These are phyloP conservation scores for Martiniozyma asiatica DNA, from an alignment of 1,139 yeast species.

Conservation along the genomic window DNA sequence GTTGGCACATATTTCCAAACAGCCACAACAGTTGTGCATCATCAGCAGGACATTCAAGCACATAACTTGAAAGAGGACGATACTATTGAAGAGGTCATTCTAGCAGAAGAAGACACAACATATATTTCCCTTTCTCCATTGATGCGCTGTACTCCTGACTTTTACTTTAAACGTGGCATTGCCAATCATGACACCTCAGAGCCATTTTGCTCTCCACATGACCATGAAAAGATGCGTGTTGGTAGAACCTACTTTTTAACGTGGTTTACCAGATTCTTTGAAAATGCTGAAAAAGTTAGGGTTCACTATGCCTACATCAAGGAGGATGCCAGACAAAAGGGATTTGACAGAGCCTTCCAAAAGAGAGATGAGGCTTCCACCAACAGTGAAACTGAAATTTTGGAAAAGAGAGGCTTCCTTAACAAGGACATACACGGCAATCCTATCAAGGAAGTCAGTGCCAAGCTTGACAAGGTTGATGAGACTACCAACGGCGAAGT, in stretches of 20 bases:
- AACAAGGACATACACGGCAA: conserved; percentile 8
- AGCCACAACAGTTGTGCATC: conserved; percentile 43
- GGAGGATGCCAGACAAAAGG: conserved; percentile 42
- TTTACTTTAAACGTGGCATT: conserved; percentile 52
- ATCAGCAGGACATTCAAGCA: conserved; percentile 52
- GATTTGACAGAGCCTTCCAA: conserved; percentile 25
- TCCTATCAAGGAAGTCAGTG: conserved; percentile 13
- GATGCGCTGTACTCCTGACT: conserved; percentile 74
- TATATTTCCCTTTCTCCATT: conserved; percentile 64
- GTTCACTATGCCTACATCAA: conserved; percentile 56
- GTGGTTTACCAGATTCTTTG: conserved; percentile 62
- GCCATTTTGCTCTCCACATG: conserved; percentile 77
- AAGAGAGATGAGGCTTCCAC: conserved; percentile 16
- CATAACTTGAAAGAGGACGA: conserved; percentile 58
- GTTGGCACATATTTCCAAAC: conserved; percentile 70
- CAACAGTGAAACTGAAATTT: too few species aligned
- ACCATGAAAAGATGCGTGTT: conserved; percentile 39
- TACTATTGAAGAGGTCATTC: conserved; percentile 39
- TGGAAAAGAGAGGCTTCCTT: conserved; percentile 25
- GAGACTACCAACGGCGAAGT: conserved; percentile 24
- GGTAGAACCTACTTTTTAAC: conserved; percentile 63
- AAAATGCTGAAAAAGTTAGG: conserved; percentile 44
- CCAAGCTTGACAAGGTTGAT: conserved; percentile 23
- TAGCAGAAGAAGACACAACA: conserved; percentile 53
- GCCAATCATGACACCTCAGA: conserved; percentile 45